Conservation (phyloP, 768 basidiomycete species). For the Psilocybe sp. region DNA sequence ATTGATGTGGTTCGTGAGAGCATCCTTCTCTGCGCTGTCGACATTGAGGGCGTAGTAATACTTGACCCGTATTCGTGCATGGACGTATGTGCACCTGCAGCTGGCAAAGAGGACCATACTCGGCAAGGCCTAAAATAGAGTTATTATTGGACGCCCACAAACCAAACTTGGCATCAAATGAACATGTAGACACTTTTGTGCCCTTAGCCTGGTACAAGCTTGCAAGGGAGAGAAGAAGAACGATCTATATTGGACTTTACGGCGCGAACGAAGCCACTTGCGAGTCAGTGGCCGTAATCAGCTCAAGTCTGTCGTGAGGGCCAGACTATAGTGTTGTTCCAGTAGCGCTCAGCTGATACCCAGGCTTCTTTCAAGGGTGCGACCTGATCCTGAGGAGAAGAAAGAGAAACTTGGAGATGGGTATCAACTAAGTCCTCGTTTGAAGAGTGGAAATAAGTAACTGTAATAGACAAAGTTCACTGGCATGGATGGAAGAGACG, state of each 20-base stretch:
- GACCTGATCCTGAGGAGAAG: slow-evolving; percentile 53
- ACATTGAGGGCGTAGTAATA: slow-evolving; percentile 45
- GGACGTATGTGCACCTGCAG: slow-evolving; percentile 50
- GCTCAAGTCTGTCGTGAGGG: slow-evolving; percentile 53
- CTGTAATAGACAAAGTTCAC: slow-evolving; percentile 48
- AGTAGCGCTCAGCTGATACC: slow-evolving; percentile 51
- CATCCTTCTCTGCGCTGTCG: slow-evolving; percentile 49
- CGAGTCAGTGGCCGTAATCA: slow-evolving; percentile 46
- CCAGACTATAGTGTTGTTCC: slow-evolving; percentile 48
- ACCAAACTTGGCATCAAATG: not conserved
- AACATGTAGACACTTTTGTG: not conserved
- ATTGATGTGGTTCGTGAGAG: slow-evolving; percentile 36
- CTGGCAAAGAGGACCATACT: slow-evolving; percentile 48
- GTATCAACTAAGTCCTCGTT: too few species aligned
- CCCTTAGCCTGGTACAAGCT: not conserved
- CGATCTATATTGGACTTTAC: not conserved
- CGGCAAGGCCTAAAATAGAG: slow-evolving; percentile 35
- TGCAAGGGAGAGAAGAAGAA: slow-evolving; percentile 2
- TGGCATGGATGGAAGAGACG: slow-evolving; percentile 39
- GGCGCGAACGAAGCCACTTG: slow-evolving; percentile 12
- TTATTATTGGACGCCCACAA: too few species aligned
- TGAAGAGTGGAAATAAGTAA: too few species aligned
- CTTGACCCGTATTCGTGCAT: slow-evolving; percentile 54
- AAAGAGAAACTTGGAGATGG: not conserved
- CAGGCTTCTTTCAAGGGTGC: slow-evolving; percentile 58